A percentile compares a stretch with the other conserved stretches of the same genome.
Conservation (phyloP, 73 alveolate genomes). For the Tetrahymena elliotti region DNA sequence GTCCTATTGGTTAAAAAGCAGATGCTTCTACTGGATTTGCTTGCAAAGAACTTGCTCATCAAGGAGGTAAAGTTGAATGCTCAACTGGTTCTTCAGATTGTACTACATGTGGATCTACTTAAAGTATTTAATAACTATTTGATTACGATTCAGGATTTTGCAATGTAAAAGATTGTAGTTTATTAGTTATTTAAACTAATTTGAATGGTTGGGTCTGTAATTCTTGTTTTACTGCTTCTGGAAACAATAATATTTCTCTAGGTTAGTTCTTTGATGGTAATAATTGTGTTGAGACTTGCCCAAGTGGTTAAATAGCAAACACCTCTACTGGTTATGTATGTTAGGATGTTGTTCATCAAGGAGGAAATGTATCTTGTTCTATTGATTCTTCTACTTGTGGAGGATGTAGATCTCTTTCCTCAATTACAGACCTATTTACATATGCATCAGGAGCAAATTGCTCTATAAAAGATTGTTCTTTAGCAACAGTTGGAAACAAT, state of each 20-base stretch:
- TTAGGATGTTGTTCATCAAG: neutral
- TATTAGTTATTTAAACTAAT: too few species aligned
- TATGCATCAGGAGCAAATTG: neutral
- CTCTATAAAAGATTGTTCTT: neutral
- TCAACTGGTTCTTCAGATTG: too few species aligned
- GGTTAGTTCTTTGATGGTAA: neutral
- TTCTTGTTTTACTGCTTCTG: neutral
- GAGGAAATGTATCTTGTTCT: neutral
- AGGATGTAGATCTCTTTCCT: neutral
- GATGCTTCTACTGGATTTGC: too few species aligned
- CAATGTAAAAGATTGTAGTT: too few species aligned
- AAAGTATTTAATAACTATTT: too few species aligned
- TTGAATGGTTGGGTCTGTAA: too few species aligned
- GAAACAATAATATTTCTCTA: neutral
- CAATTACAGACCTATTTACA: neutral
- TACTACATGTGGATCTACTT: too few species aligned
- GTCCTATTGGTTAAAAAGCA: too few species aligned
- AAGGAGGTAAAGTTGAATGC: too few species aligned
- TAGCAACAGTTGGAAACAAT: neutral
- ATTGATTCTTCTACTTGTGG: neutral
- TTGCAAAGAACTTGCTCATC: too few species aligned
- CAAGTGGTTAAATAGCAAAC: neutral
- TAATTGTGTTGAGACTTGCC: neutral
- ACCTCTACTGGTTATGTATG: neutral
- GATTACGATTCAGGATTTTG: too few species aligned